Evolutionary conservation across 805 yeast genomes (phyloP).

Genomic region (Clavispora fructus): DNA sequence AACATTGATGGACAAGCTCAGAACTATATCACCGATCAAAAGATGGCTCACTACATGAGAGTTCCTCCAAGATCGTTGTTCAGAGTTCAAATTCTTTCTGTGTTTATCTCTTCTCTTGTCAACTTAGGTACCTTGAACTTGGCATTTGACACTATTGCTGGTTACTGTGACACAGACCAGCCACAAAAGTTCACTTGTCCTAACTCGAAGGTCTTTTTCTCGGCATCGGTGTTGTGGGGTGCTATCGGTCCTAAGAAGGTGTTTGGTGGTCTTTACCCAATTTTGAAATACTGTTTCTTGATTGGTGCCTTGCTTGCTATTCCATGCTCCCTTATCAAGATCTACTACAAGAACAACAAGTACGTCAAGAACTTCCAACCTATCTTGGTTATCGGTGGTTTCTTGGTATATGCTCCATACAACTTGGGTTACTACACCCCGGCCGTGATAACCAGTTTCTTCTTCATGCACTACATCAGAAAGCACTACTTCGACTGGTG

Average conservation of each 20-base stretch:
- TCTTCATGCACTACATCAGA: slow-evolving; percentile 26
- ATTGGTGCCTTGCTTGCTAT: slow-evolving; percentile 26
- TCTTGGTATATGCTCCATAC: slow-evolving; percentile 28
- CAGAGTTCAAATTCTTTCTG: slow-evolving; percentile 26
- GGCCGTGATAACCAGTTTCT: slow-evolving; percentile 22
- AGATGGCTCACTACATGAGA: slow-evolving; percentile 60
- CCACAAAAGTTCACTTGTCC: slow-evolving; percentile 37
- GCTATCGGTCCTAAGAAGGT: slow-evolving; percentile 46
- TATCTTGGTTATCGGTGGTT: slow-evolving; percentile 28
- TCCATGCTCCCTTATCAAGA: slow-evolving; percentile 19
- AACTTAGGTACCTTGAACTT: slow-evolving; percentile 21
- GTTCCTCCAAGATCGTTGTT: slow-evolving; percentile 60
- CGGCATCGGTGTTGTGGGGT: slow-evolving; percentile 63
- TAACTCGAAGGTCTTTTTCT: slow-evolving; percentile 33
- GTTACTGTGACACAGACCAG: slow-evolving; percentile 39
- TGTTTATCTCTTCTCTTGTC: slow-evolving; percentile 17
- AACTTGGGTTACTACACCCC: slow-evolving; percentile 27
- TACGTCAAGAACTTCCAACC: slow-evolving; percentile 28
- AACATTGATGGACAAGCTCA: slow-evolving; percentile 55
- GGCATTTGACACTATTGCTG: slow-evolving; percentile 24
- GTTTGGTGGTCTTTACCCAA: slow-evolving; percentile 28
- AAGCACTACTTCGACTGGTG: slow-evolving; percentile 27
- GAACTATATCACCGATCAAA: slow-evolving; percentile 50
- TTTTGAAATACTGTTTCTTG: slow-evolving; percentile 30
- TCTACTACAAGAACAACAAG: slow-evolving; percentile 15